These are phyloP conservation scores for Suhomyces prunicola DNA, from an alignment of 805 yeast species.

Conservation along the genomic window DNA sequence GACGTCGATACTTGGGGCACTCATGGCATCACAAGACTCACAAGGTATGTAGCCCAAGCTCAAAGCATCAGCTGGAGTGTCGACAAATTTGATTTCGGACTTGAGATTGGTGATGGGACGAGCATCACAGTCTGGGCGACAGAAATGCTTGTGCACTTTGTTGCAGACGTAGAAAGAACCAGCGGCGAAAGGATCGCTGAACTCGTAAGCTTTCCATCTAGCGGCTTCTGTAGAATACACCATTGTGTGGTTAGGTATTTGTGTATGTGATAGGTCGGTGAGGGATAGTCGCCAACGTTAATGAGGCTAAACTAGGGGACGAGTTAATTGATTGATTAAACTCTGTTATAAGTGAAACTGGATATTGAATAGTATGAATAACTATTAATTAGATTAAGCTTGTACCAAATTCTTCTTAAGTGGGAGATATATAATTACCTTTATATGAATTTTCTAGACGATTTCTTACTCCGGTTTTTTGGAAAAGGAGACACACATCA, in stretches of 20 bases:
- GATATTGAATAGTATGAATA: not conserved
- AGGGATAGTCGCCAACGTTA: not conserved
- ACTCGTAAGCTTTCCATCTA: slow-evolving; percentile 64
- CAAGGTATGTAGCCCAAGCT: slow-evolving; percentile 50
- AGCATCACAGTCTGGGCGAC: slow-evolving; percentile 69
- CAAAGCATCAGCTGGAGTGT: slow-evolving; percentile 40
- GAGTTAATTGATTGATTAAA: not conserved
- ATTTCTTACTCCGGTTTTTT: not conserved
- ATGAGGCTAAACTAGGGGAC: not conserved
- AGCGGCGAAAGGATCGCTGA: slow-evolving; percentile 64
- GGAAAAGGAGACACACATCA: not conserved
- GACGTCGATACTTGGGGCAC: slow-evolving; percentile 44
- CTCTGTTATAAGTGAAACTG: not conserved
- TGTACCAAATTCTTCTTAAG: not conserved
- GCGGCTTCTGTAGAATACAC: slow-evolving; percentile 42
- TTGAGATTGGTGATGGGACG: slow-evolving; percentile 41
- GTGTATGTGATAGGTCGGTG: not conserved
- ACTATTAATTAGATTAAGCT: not conserved
- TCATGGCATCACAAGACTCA: slow-evolving; percentile 51
- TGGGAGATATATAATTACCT: not conserved
- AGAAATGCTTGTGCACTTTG: slow-evolving; percentile 40
- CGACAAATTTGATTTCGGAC: slow-evolving; percentile 46
- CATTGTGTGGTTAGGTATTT: slow-evolving; percentile 17
- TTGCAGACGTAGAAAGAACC: slow-evolving; percentile 54
- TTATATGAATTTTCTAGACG: not conserved